These are phyloP conservation scores for Rhododendron ferrugineum DNA, from an alignment of 148 eudicot genomes.

Conservation along the genomic window DNA sequence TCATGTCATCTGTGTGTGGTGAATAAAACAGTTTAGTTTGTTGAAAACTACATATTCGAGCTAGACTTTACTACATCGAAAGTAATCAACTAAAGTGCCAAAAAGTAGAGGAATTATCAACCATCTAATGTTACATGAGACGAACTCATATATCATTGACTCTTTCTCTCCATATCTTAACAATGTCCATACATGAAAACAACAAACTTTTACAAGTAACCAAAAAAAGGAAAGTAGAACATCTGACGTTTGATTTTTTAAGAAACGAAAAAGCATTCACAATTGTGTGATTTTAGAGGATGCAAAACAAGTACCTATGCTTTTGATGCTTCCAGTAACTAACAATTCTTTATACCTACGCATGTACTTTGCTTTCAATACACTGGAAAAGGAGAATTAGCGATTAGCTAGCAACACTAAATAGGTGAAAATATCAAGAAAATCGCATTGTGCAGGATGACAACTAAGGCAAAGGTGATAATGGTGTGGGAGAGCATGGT, in stretches of 20 bases:
- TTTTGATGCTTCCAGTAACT: constrained; percentile 1
- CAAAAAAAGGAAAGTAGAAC: neutral
- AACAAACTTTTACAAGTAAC: neutral
- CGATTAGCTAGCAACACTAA: neutral
- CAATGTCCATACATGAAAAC: neutral
- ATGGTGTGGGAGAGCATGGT: neutral
- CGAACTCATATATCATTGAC: neutral
- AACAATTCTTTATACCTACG: neutral
- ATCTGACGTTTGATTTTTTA: neutral
- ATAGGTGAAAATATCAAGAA: neutral
- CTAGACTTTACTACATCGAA: neutral
- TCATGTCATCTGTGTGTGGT: constrained; percentile 73
- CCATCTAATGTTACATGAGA: neutral
- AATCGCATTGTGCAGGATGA: neutral
- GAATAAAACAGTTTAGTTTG: neutral
- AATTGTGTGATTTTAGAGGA: neutral
- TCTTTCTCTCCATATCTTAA: no score
- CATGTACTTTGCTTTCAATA: neutral
- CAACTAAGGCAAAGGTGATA: neutral
- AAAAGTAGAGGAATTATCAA: neutral
- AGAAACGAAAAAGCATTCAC: neutral
- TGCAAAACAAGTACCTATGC: neutral
- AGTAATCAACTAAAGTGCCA: neutral
- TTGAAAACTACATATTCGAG: neutral
- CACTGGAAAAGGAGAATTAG: neutral